A percentile compares a stretch with the other conserved stretches of the same genome.
phyloP scores from a whole-genome alignment of 2,329 filamentous ascomycete species.

The Parastagonospora avenae region DNA sequence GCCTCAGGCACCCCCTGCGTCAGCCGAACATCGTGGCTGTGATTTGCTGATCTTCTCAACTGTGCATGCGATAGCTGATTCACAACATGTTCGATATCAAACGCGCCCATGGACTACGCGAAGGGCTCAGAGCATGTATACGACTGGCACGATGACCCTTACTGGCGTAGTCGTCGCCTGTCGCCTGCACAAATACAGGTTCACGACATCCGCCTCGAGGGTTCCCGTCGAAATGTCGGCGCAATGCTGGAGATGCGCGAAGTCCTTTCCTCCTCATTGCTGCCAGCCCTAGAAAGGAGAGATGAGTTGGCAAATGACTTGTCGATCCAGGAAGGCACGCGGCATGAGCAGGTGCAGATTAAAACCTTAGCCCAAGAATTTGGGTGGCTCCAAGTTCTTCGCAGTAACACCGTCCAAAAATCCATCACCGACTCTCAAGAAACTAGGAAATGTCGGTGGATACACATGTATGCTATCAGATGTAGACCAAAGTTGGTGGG shows the following conservation, averaged over 20 bases:
- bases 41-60: conserved; percentile 4
- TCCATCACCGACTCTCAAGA: background rate
- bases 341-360: conserved; percentile 45
- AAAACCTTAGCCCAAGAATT: conserved; percentile 32
- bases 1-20: background rate
- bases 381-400: background rate
- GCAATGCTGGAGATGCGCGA: conserved; percentile 48
- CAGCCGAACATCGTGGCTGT: conserved; percentile 6
- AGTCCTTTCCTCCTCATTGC: conserved; percentile 38
- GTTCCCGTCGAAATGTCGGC: conserved; percentile 34
- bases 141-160: conserved; percentile 45
- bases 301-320: conserved; percentile 25
- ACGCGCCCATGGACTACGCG: conserved; percentile 10
- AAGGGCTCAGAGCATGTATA: conserved; percentile 24
- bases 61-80: background rate
- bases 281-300: conserved; percentile 37
- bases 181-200: conserved; percentile 48
- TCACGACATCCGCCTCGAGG: conserved; percentile 47
- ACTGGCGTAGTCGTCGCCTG: conserved; percentile 47
- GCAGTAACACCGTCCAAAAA: background rate
- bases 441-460: conserved; percentile 41
- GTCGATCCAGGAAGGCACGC: conserved; percentile 25
- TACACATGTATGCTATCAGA: conserved; percentile 37
- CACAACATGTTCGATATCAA: conserved; percentile 2
- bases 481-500: too few relatives aligned